These are phyloP conservation scores for Polytrichum formosum DNA, from an alignment of 225 moss, liverwort and hornwort genomes.

Conservation along the genomic window DNA sequence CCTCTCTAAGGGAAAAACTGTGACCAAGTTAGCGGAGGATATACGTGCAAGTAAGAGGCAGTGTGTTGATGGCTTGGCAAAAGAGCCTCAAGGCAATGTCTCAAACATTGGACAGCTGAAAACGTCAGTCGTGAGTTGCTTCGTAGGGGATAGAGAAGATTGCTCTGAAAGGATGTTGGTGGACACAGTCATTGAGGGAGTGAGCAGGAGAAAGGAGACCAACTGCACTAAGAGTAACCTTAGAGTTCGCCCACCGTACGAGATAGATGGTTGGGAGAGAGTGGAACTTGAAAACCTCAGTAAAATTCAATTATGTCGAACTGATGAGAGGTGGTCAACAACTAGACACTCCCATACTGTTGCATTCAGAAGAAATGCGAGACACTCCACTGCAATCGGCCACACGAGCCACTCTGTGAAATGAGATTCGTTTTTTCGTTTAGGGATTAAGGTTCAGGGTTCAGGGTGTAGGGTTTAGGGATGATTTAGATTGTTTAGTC, in stretches of 20 bases:
- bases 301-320: conserved; percentile 50
- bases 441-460: too few relatives aligned
- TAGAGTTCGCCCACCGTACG: conserved; percentile 20
- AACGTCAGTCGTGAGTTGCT: background rate
- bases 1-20: background rate
- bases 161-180: background rate
- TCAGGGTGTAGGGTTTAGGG: too few relatives aligned
- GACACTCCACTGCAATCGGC: too few relatives aligned
- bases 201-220: background rate
- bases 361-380: conserved; percentile 30
- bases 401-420: too few relatives aligned
- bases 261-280: conserved; percentile 46
- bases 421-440: too few relatives aligned
- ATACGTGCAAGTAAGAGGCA: background rate
- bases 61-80: background rate
- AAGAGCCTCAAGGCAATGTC: background rate
- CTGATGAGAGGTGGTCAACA: conserved; percentile 65
- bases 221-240: background rate
- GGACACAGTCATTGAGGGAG: background rate
- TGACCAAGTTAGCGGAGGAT: background rate
- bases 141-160: background rate
- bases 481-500: too few relatives aligned
- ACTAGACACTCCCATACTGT: conserved; percentile 52
- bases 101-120: background rate
- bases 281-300: conserved; percentile 41